A percentile compares a stretch with the other conserved stretches of the same genome.
These are phyloP conservation scores for Abrus pulchellus DNA, from an alignment of 306 rosid species.

Conservation along the genomic window DNA sequence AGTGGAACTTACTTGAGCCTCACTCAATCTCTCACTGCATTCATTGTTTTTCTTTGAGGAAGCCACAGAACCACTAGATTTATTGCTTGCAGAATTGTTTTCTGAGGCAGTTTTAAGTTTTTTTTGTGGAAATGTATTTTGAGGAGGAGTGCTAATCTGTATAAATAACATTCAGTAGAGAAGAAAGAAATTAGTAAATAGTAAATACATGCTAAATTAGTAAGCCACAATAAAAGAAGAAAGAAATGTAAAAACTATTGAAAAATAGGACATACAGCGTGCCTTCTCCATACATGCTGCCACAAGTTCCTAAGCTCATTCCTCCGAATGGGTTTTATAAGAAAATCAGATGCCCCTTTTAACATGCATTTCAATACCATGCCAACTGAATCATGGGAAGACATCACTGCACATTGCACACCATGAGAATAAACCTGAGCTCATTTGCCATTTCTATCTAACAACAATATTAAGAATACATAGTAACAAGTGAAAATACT, in stretches of 20 bases:
- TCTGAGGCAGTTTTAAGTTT: slow-evolving; percentile 55
- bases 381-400: slow-evolving; percentile 69
- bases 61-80: slow-evolving; percentile 58
- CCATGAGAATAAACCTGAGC: slow-evolving; percentile 39
- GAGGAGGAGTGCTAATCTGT: slow-evolving; percentile 49
- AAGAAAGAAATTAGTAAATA: neutral
- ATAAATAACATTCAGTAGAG: slow-evolving; percentile 3
- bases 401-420: slow-evolving; percentile 70
- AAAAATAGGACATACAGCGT: slow-evolving; percentile 60
- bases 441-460: slow-evolving; percentile 33
- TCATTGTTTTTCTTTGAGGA: slow-evolving; percentile 53
- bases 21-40: slow-evolving; percentile 63
- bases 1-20: slow-evolving; percentile 64
- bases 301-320: slow-evolving; percentile 80
- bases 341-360: slow-evolving; percentile 83
- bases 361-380: slow-evolving; percentile 77
- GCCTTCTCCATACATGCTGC: slow-evolving; percentile 93
- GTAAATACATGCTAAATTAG: neutral
- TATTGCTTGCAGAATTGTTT: slow-evolving; percentile 60
- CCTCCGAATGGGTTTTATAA: slow-evolving; percentile 80
- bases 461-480: slow-evolving; percentile 25
- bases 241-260: slow-evolving; percentile 8
- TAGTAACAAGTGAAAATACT: slow-evolving; percentile 56
- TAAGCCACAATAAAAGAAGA: slow-evolving; percentile 26
- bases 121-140: slow-evolving; percentile 43